A percentile compares a stretch with the other conserved stretches of the same genome.
Conservation (phyloP, 1,139 yeast species). For the Yamadazyma sp. region DNA sequence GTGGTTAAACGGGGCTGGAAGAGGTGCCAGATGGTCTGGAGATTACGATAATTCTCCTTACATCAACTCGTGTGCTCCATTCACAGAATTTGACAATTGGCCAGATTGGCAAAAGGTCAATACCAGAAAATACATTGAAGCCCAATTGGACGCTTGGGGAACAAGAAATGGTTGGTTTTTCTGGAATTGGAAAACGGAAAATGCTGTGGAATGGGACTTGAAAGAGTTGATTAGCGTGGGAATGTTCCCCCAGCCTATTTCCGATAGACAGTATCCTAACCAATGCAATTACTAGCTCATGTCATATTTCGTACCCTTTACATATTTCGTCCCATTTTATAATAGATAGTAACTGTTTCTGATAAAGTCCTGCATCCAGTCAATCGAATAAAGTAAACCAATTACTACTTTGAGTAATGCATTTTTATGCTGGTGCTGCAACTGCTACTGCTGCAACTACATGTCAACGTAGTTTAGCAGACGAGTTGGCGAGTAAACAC, state of each 20-base stretch:
- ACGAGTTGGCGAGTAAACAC: too few relatives aligned
- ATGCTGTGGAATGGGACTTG: conserved; percentile 86
- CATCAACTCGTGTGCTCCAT: conserved; percentile 65
- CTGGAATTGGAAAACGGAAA: conserved; percentile 93
- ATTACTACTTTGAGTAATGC: neutral
- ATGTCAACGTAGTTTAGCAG: too few relatives aligned
- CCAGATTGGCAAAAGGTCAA: conserved; percentile 52
- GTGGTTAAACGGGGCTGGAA: conserved; percentile 90
- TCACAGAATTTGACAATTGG: conserved; percentile 61
- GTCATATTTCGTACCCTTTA: neutral
- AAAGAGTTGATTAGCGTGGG: conserved; percentile 54
- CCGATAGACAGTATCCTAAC: conserved; percentile 63
- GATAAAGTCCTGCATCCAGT: neutral
- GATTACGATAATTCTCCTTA: conserved; percentile 50
- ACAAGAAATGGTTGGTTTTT: conserved; percentile 77
- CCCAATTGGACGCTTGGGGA: conserved; percentile 84
- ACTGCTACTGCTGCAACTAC: too few relatives aligned
- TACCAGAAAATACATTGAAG: conserved; percentile 76
- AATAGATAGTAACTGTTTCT: neutral
- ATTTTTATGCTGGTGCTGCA: neutral
- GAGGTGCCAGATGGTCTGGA: conserved; percentile 86
- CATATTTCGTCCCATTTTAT: neutral
- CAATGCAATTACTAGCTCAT: conserved; percentile 49
- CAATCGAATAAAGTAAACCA: neutral
- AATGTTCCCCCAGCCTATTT: conserved; percentile 78